phyloP scores from a whole-genome alignment of 768 basidiomycete species.

The Pholiota microspora region DNA sequence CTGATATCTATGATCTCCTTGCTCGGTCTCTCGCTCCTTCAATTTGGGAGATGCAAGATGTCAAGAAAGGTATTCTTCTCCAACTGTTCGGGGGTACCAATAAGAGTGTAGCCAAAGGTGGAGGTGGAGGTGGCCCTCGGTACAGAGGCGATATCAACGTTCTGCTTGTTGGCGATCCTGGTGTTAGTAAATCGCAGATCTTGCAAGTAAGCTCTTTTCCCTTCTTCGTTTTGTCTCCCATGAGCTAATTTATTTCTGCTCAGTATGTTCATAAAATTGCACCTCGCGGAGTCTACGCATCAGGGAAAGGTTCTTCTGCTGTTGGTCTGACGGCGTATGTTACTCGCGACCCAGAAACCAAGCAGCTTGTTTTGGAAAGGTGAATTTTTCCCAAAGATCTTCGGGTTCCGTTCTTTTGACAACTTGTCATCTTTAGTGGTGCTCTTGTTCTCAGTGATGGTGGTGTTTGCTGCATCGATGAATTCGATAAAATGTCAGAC shows the following conservation, averaged over 20 bases:
- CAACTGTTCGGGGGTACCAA: conserved; percentile 98
- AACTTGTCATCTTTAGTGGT: conserved; percentile 49
- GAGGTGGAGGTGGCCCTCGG: conserved; percentile 93
- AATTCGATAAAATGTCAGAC: conserved; percentile 99
- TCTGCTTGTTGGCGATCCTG: conserved; percentile 94
- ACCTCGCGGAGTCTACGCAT: conserved; percentile 95
- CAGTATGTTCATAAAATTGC: conserved; percentile 99
- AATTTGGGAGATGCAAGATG: conserved; percentile 98
- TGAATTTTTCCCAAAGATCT: conserved; percentile 27
- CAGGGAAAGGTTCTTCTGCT: conserved; percentile 97
- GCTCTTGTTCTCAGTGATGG: conserved; percentile 94
- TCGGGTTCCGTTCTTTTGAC: too few species aligned
- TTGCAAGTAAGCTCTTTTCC: conserved; percentile 57
- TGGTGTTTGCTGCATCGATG: conserved; percentile 97
- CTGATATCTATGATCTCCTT: conserved; percentile 86
- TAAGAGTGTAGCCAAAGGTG: conserved; percentile 89
- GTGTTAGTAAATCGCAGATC: conserved; percentile 95
- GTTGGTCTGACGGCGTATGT: conserved; percentile 99
- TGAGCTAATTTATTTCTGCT: neutral
- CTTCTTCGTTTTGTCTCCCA: neutral
- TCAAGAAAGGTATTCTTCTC: conserved; percentile 96
- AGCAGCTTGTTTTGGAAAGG: conserved; percentile 97
- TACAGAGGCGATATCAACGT: conserved; percentile 99
- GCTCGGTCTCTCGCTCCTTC: conserved; percentile 87
- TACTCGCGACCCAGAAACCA: conserved; percentile 96